Evolutionary conservation across 2,329 filamentous ascomycete species (phyloP), one percentile per base, ranked within the genome.

Genomic region (Ceratocystis variospora): DNA sequence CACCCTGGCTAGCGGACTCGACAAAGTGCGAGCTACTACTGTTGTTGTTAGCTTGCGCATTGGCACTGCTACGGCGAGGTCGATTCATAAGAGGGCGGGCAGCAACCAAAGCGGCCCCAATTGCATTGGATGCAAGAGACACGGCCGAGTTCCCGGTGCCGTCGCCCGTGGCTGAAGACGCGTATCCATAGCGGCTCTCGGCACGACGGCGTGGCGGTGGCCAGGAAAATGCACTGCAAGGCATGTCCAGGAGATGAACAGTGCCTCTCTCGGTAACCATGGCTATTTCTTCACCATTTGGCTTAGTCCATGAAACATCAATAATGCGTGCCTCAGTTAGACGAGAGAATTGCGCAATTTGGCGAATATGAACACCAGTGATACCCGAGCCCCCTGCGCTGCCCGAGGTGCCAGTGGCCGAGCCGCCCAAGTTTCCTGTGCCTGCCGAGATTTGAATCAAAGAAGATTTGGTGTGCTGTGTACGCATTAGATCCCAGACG

Each of bases 241-340:
- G 90, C 75, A 97, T 83, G 70, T 96, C 89, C 70, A 96, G 87
- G 55, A 97, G 83, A 76, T 99, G 94, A 10, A 96, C 86, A 7
- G 94, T 99, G n/a, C 93, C 91, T 71, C 92, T 89, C 72, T 96
- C 90, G 0, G 94, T 97, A 31, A 96, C 85, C 77, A 99, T 86
- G 1, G 92, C 93, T 48, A 95, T 78, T 67, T 89, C 87, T 73
- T 96, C 89, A 25, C 89, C 90, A 66, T 87, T 86, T 2, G 89
- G 89, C 65, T 84, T 82, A 1, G 88, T 87, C 94, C 94, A 99
- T 2, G 86, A 85, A 53, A 96, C 89, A 72, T 96, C 93, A 25
- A 96, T 83, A 66, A 97, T 90, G 65, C 89, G 88, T 2, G 94
- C 90, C 62, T 93, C 88, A 1, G 93, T 97, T 83, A 96, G 88